Base-by-base conservation (phyloP, 2,329 filamentous ascomycete genomes). In the Cryphonectria japonica region DNA sequence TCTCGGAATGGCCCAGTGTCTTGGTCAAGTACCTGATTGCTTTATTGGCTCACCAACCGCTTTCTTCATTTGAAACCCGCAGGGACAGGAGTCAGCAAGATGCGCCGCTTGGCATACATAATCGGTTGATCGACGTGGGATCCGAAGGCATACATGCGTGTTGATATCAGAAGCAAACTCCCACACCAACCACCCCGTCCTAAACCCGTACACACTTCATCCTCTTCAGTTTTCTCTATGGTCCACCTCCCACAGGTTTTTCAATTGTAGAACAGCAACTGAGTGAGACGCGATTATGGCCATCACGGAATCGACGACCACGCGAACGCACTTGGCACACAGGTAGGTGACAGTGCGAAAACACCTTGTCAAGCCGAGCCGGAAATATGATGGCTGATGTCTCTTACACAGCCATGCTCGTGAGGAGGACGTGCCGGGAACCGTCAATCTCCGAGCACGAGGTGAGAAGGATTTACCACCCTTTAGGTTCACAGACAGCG, bases 371-470 rank as follows among this genome's bases (percentile, higher is more conserved):
- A 5, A 13, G 16, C 41, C 19, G 37, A 1, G 7, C 34, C 9
- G 19, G 34, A 61, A 22, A 32, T 26, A 6, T 37, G 66, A 39
- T 34, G 32, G 19, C 67, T 69, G 39, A 69, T 60, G n/a, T 26
- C 3, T n/a, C 16, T 16, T 59, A 34, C 11, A 22, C 65, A 88
- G 86, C 76, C 86, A 88, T 78, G 86, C 86, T 5, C 85, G 85
- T 72, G 87, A 88, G 77, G 86, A 84, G 73, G 85, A 84, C 46
- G 82, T 89, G 41, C 86, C 87, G 0, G 87, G 87, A 4, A 89
- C 87, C 0, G 86, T 89, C 59, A 85, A 89, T 75, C 79, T 89
- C 22, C 79, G 82, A 57, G 76, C 77, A 26, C 65, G 74, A 34
- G 78, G 78, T 78, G 22, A 75, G 78, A 5, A 13, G 22, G 6